phyloP scores from a whole-genome alignment of 2,329 filamentous ascomycete species.

The Ilyonectria destructans region DNA sequence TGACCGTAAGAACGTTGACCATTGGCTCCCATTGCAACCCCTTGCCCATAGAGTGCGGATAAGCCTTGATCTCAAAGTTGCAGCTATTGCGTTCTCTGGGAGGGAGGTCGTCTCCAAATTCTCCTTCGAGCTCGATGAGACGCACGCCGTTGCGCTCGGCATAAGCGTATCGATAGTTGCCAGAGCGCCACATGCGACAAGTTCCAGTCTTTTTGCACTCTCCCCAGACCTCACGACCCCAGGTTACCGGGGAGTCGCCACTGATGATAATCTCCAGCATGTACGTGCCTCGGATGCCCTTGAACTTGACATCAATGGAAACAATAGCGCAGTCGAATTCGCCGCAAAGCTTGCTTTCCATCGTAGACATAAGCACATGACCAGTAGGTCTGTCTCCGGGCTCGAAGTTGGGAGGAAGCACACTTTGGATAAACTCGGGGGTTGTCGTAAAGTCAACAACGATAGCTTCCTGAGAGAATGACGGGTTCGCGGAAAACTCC shows the following conservation, averaged over 20 bases:
- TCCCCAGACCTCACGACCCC: background rate
- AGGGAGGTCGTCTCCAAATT: slow-evolving; percentile 13
- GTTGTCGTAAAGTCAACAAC: slow-evolving; percentile 21
- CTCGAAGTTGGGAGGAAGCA: slow-evolving; percentile 13
- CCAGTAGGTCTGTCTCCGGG: slow-evolving; percentile 5
- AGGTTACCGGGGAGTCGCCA: slow-evolving; percentile 6
- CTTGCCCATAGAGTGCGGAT: slow-evolving; percentile 9
- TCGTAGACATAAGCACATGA: background rate
- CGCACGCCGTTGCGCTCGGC: slow-evolving; percentile 19
- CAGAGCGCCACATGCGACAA: background rate
- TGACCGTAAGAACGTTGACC: slow-evolving; percentile 1
- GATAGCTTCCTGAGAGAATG: slow-evolving; percentile 25
- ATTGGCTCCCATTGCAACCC: slow-evolving; percentile 22
- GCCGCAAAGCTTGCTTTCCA: slow-evolving; percentile 19
- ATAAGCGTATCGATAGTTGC: slow-evolving; percentile 11
- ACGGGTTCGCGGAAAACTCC: slow-evolving; percentile 6
- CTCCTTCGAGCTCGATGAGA: slow-evolving; percentile 21
- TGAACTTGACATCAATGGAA: slow-evolving; percentile 7
- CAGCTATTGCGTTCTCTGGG: background rate
- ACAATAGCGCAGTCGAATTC: slow-evolving; percentile 22
- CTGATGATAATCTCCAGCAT: slow-evolving; percentile 24
- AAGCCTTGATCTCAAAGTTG: slow-evolving; percentile 26
- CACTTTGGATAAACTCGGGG: slow-evolving; percentile 19
- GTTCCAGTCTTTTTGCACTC: background rate
- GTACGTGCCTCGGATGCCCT: background rate